A percentile compares a stretch with the other conserved stretches of the same genome.
phyloP scores from a whole-genome alignment of 2,329 filamentous ascomycete genomes.

The Reticulascus tulasneorum region DNA sequence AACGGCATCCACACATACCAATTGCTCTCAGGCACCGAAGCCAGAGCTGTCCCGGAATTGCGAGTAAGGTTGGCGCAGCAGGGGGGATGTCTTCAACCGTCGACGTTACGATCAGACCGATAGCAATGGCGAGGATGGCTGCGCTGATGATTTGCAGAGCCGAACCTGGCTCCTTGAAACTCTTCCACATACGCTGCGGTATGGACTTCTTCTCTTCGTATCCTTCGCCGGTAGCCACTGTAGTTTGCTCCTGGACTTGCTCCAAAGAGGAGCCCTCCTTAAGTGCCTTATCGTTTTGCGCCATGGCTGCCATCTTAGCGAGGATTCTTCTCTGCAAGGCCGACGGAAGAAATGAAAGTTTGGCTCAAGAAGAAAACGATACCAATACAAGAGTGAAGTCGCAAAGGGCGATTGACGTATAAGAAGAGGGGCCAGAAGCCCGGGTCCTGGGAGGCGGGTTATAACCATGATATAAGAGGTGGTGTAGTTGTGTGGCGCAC shows the following conservation, averaged over 20 bases:
- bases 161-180: slow-evolving; percentile 36
- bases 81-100: slow-evolving; percentile 38
- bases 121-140: slow-evolving; percentile 43
- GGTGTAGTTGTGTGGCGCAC: too few relatives aligned
- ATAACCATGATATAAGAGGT: too few relatives aligned
- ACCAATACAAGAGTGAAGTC: too few relatives aligned
- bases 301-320: too few relatives aligned
- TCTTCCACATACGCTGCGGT: slow-evolving; percentile 33
- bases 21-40: slow-evolving; percentile 44
- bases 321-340: too few relatives aligned
- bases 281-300: slow-evolving; percentile 11
- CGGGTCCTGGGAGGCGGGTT: too few relatives aligned
- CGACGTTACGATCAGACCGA: slow-evolving; percentile 41
- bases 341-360: too few relatives aligned
- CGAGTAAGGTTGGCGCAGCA: slow-evolving; percentile 36
- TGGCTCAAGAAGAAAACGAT: too few relatives aligned
- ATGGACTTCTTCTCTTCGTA: slow-evolving; percentile 24
- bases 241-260: slow-evolving; percentile 7
- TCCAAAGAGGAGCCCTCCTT: slow-evolving; percentile 16
- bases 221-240: slow-evolving; percentile 7
- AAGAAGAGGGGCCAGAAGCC: too few relatives aligned
- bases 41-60: slow-evolving; percentile 47
- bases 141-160: slow-evolving; percentile 46
- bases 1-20: slow-evolving; percentile 27
- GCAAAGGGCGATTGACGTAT: too few relatives aligned